These are phyloP conservation scores for Xylaria scruposa DNA, from an alignment of 495 filamentous ascomycete species.

Conservation along the genomic window DNA sequence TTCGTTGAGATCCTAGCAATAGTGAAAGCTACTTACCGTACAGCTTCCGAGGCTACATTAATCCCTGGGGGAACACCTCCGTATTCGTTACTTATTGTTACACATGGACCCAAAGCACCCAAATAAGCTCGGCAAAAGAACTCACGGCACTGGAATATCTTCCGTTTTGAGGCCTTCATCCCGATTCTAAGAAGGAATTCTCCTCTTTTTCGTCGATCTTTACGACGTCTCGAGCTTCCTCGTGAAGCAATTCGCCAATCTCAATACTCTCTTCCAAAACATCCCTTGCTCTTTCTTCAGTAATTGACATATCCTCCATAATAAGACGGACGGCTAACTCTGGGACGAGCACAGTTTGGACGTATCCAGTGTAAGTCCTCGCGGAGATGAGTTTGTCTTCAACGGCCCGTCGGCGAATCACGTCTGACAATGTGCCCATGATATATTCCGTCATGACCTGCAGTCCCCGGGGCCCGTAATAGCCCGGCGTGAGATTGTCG, in stretches of 20 bases:
- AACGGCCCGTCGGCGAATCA: constrained; percentile 67
- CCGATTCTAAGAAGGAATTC: neutral
- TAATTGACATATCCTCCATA: constrained; percentile 82
- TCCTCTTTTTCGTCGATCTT: constrained; percentile 54
- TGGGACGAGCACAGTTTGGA: constrained; percentile 86
- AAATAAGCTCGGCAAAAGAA: neutral
- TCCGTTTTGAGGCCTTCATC: neutral
- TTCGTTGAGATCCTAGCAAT: neutral
- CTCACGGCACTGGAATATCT: neutral
- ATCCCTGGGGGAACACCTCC: neutral
- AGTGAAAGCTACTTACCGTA: constrained; percentile 1
- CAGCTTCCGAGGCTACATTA: neutral
- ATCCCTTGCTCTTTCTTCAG: constrained; percentile 65
- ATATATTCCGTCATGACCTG: constrained; percentile 69
- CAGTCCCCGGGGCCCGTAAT: constrained; percentile 85
- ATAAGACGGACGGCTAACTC: constrained; percentile 80
- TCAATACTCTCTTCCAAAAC: constrained; percentile 76
- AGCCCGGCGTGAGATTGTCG: constrained; percentile 67
- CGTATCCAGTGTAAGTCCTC: constrained; percentile 74
- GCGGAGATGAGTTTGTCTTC: constrained; percentile 73
- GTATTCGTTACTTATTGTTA: neutral
- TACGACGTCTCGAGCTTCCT: constrained; percentile 68
- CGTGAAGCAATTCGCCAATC: constrained; percentile 79
- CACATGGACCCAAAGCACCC: neutral
- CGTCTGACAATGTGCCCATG: constrained; percentile 63